A percentile compares a stretch with the other conserved stretches of the same genome.
Conservation (phyloP, 495 filamentous ascomycete genomes). For the Hypoxylon trugodes region DNA sequence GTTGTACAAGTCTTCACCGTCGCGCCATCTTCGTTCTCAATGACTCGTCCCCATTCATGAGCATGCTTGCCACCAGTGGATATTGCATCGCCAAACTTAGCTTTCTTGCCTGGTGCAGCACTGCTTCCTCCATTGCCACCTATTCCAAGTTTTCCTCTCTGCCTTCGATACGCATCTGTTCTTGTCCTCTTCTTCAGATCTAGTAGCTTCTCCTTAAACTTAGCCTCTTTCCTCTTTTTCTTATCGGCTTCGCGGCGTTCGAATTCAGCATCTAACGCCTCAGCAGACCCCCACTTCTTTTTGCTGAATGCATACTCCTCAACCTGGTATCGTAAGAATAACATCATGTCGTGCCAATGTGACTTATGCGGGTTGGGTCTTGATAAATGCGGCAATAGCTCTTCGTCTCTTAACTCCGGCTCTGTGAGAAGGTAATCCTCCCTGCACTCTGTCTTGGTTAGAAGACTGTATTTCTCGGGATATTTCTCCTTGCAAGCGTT, state of each 20-base stretch:
- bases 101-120: slow-evolving; percentile 40
- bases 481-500: slow-evolving; percentile 72
- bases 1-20: slow-evolving; percentile 84
- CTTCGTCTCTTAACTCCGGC: slow-evolving; percentile 84
- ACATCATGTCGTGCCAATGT: slow-evolving; percentile 98
- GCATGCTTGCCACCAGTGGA: slow-evolving; percentile 75
- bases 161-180: slow-evolving; percentile 85
- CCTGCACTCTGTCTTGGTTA: slow-evolving; percentile 95
- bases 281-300: slow-evolving; percentile 82
- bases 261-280: slow-evolving; percentile 90
- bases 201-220: slow-evolving; percentile 86
- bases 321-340: slow-evolving; percentile 91
- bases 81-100: slow-evolving; percentile 80
- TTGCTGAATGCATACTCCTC: slow-evolving; percentile 85
- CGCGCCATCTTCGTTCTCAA: slow-evolving; percentile 83
- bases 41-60: slow-evolving; percentile 87
- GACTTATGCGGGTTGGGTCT: slow-evolving; percentile 94
- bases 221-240: slow-evolving; percentile 87
- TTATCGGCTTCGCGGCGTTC: slow-evolving; percentile 79
- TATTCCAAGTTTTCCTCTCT: slow-evolving; percentile 50
- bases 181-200: slow-evolving; percentile 94
- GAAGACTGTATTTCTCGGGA: slow-evolving; percentile 89
- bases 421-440: slow-evolving; percentile 97
- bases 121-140: slow-evolving; percentile 50
- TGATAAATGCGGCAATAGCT: slow-evolving; percentile 85